These are phyloP conservation scores for Dalbergia oliveri DNA, from an alignment of 306 rosid species.

Conservation along the genomic window DNA sequence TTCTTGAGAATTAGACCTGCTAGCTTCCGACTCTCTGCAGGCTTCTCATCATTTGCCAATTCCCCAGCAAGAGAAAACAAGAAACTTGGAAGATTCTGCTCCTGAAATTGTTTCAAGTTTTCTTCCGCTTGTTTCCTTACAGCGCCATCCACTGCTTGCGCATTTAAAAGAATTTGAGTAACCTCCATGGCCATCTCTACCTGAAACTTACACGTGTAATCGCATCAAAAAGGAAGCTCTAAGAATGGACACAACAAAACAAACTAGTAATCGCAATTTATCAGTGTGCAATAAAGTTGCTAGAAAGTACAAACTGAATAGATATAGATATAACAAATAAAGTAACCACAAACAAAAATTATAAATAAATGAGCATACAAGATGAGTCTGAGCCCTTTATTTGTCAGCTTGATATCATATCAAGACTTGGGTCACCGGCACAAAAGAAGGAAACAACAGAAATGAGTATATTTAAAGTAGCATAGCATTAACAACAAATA, in stretches of 20 bases:
- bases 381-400: neutral
- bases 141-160: slow-evolving; percentile 83
- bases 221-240: neutral
- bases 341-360: neutral
- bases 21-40: slow-evolving; percentile 81
- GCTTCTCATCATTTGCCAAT: slow-evolving; percentile 90
- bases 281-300: neutral
- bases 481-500: neutral
- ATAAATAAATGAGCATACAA: neutral
- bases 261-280: neutral
- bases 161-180: slow-evolving; percentile 89
- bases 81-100: slow-evolving; percentile 87
- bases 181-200: slow-evolving; percentile 86
- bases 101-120: slow-evolving; percentile 82
- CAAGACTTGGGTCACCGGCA: neutral
- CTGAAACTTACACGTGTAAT: slow-evolving; percentile 38
- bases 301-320: neutral
- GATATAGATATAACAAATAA: neutral
- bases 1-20: slow-evolving; percentile 93
- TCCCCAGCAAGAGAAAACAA: slow-evolving; percentile 90
- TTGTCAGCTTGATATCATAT: neutral
- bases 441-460: neutral
- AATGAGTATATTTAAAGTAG: neutral
- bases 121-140: slow-evolving; percentile 91
- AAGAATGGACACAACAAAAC: neutral